Percentiles rank a stretch among this genome's conserved stretches.
These are phyloP conservation scores for Eucalyptus rudis DNA, from an alignment of 345 rosid genomes.

Conservation along the genomic window DNA sequence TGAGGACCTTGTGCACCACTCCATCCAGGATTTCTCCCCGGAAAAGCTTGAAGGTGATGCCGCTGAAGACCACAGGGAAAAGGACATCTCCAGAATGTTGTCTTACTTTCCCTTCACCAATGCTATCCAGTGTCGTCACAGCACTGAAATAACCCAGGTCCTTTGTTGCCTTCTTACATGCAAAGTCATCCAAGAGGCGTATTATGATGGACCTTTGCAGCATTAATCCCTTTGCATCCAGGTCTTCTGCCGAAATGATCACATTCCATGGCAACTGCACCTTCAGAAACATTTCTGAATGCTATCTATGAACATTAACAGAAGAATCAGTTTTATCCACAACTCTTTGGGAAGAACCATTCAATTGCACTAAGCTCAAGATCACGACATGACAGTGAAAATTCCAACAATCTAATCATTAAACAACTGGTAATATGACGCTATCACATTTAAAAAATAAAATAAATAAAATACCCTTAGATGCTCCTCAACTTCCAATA, in stretches of 20 bases:
- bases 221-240: constrained; percentile 61
- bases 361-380: not conserved
- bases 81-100: constrained; percentile 62
- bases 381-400: not conserved
- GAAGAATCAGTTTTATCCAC: not conserved
- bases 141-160: constrained; percentile 65
- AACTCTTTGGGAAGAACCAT: not conserved
- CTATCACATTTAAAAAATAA: not conserved
- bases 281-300: constrained; percentile 49
- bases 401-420: not conserved
- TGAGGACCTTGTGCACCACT: constrained; percentile 56
- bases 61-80: constrained; percentile 64
- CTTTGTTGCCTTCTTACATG: constrained; percentile 49
- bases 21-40: constrained; percentile 75
- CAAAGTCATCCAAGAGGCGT: constrained; percentile 52
- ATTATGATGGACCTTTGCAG: constrained; percentile 55
- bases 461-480: not conserved
- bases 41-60: constrained; percentile 71
- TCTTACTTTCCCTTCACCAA: constrained; percentile 73
- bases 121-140: constrained; percentile 41
- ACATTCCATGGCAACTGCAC: constrained; percentile 75
- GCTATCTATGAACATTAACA: not conserved
- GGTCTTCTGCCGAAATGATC: constrained; percentile 47
- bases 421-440: not conserved
- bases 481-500: not conserved